Evolutionary conservation across 306 rosid species (phyloP), one percentile per base, ranked within the genome.

Genomic region (Castanea crenata): DNA sequence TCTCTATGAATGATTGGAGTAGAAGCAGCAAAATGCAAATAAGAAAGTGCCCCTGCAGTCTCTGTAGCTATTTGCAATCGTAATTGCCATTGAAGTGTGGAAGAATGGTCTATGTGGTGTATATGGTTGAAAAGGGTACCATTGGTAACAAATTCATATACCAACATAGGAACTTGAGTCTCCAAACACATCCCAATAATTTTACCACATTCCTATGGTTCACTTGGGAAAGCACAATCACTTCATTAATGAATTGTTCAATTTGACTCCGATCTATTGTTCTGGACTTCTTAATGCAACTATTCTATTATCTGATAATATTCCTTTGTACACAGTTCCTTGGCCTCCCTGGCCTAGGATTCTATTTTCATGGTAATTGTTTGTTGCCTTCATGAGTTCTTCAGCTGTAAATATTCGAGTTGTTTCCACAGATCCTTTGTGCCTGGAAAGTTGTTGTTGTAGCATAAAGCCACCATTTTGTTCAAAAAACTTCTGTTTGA

Each of bases 121-220:
- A 86, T 20, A 55, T 77, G 76, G 1, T 84, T 69, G n/a, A 15
- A 83, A 1, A 88, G 86, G 5, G 89, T 82, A 0, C 88, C 88
- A 2, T 86, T 77, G 3, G 54, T 25, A 8, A 84, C 67, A 74
- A 84, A 88, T 71, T 88, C 89, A 21, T 86, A 84, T 6, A 88
- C 92, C 55, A 88, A 58, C 7, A 79, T 62, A 56, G 90, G 92
- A 12, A 84, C 84, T 74, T 86, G 35, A 0, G 82, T 84, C 46
- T 86, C 90, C 6, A 86, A 71, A 75, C 88, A 86, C 92, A 89
- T 0, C 92, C 92, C 1, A 89, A 78, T 25, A 89, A 85, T 46
- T 70, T 80, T 2, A 82, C 88, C 49, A 84, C 84, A 74, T 86
- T 86, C 9, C 87, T 82, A 2, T 84, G 90, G 62, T 84, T 86